Conservation (phyloP, 139 green algal genomes). For the Tetradesmus obliquus region DNA sequence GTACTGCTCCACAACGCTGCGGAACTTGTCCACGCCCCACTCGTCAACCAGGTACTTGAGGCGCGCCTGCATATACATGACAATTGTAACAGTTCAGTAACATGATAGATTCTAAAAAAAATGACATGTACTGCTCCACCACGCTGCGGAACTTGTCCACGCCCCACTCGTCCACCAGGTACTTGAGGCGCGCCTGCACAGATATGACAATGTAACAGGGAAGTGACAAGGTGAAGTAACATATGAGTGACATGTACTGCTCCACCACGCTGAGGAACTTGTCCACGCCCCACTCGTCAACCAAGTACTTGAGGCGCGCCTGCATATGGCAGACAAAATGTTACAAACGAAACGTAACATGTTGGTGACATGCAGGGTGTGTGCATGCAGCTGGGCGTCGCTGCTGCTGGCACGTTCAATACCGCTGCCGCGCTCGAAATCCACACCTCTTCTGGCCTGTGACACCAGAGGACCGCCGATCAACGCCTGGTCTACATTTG, state of each 20-base stretch:
- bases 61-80: constrained; percentile 67
- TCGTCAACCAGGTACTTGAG: constrained; percentile 99
- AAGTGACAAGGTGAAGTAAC: no score
- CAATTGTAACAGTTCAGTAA: not conserved
- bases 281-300: constrained; percentile 95
- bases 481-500: no score
- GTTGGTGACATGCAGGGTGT: not conserved
- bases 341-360: not conserved
- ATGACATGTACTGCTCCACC: not conserved
- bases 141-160: constrained; percentile 94
- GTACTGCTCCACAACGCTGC: constrained; percentile 96
- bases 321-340: constrained; percentile 42
- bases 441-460: no score
- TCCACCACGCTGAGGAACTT: constrained; percentile 93
- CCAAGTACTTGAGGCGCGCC: constrained; percentile 98
- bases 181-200: constrained; percentile 92
- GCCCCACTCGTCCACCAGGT: constrained; percentile 96
- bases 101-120: not conserved
- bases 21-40: constrained; percentile 97
- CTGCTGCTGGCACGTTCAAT: no score
- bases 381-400: no score
- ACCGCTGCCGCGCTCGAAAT: no score
- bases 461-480: no score
- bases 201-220: no score
- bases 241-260: constrained; percentile 85